Conservation (phyloP, 2,329 filamentous ascomycete species). For the Ophiocordyceps polyrhachis-furcata region DNA sequence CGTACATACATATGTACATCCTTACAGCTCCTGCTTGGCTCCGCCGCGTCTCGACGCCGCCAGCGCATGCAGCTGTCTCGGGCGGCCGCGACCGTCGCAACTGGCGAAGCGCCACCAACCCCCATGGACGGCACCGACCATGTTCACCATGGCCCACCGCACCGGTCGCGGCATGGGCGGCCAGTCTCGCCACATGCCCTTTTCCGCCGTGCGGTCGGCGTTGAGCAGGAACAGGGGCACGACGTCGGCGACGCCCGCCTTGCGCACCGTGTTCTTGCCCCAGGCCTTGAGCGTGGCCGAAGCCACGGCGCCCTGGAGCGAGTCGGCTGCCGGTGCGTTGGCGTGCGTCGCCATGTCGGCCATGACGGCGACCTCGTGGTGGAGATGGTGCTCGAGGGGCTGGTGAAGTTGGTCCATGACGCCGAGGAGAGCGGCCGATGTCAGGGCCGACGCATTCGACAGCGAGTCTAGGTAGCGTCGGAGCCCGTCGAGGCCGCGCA, state of each 20-base stretch:
- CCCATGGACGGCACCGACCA: slow-evolving; percentile 35
- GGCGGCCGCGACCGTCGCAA: slow-evolving; percentile 33
- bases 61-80: slow-evolving; percentile 33
- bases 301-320: slow-evolving; percentile 25
- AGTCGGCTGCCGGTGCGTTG: slow-evolving; percentile 27
- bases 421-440: slow-evolving; percentile 22
- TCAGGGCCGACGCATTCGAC: slow-evolving; percentile 21
- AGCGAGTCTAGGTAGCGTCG: slow-evolving; percentile 29
- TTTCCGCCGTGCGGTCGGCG: slow-evolving; percentile 38
- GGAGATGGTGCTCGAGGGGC: slow-evolving; percentile 34
- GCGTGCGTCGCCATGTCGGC: slow-evolving; percentile 28
- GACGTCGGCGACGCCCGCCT: slow-evolving; percentile 38
- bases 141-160: slow-evolving; percentile 39
- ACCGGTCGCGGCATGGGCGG: slow-evolving; percentile 44
- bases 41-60: slow-evolving; percentile 3
- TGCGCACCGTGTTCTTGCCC: slow-evolving; percentile 45
- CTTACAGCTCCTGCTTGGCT: slow-evolving; percentile 2
- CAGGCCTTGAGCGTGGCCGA: slow-evolving; percentile 35
- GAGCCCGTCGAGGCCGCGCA: slow-evolving; percentile 31
- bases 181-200: slow-evolving; percentile 41
- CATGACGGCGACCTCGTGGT: slow-evolving; percentile 34
- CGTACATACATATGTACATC: too few relatives aligned
- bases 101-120: slow-evolving; percentile 48
- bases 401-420: slow-evolving; percentile 32
- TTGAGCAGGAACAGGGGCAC: slow-evolving; percentile 48